Conservation (phyloP, 1,284 basidiomycete species). For the Peniophora sp. region DNA sequence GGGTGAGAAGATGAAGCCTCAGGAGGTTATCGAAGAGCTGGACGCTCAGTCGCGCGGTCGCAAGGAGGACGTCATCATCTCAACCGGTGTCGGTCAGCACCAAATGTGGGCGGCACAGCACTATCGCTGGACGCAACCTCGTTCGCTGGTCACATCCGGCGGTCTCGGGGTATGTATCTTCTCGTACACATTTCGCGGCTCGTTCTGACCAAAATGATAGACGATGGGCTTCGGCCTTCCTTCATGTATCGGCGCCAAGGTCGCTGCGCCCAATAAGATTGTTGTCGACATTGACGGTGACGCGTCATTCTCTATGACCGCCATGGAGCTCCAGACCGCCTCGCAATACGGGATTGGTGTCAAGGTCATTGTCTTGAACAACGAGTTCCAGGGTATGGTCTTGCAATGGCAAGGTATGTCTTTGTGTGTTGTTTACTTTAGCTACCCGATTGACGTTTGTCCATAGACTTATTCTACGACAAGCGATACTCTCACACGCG, state of each 20-base stretch:
- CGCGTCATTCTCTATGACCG: conserved; percentile 98
- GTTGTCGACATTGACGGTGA: conserved; percentile 97
- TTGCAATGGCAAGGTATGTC: conserved; percentile 90
- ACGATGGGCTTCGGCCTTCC: conserved; percentile 99
- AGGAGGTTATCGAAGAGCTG: conserved; percentile 93
- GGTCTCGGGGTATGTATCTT: conserved; percentile 74
- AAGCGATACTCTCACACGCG: conserved; percentile 88
- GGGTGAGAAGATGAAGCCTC: conserved; percentile 84
- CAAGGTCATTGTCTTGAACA: conserved; percentile 87
- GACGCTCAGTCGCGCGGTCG: conserved; percentile 61
- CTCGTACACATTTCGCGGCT: background rate
- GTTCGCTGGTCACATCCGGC: conserved; percentile 92
- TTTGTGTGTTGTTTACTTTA: background rate
- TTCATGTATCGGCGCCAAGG: conserved; percentile 92
- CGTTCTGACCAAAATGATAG: conserved; percentile 27
- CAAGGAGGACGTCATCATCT: conserved; percentile 85
- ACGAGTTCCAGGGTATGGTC: conserved; percentile 98
- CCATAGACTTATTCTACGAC: conserved; percentile 88
- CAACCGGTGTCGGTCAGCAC: conserved; percentile 97
- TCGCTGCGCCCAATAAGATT: conserved; percentile 88
- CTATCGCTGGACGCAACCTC: conserved; percentile 85
- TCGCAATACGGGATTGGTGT: conserved; percentile 89
- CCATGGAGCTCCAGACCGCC: conserved; percentile 96
- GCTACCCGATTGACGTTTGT: conserved; percentile 4
- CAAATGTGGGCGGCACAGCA: conserved; percentile 99